These are phyloP conservation scores for Sanguinoderma infundibulare DNA, from an alignment of 1,284 basidiomycete genomes.

Conservation along the genomic window DNA sequence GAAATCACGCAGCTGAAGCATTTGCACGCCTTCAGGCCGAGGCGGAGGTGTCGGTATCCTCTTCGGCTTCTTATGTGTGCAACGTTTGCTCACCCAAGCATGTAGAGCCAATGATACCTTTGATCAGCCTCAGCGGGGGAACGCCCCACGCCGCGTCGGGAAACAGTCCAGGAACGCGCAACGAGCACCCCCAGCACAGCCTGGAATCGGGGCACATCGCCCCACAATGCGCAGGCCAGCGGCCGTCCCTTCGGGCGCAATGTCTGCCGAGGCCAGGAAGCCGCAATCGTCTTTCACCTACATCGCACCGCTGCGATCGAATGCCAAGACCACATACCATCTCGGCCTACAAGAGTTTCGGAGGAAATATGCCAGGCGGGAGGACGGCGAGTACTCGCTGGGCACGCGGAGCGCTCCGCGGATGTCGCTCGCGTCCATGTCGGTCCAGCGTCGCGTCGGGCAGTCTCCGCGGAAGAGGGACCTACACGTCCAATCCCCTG, in stretches of 20 bases:
- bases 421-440: conserved; percentile 18
- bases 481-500: not conserved
- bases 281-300: conserved; percentile 21
- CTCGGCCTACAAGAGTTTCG: conserved; percentile 6
- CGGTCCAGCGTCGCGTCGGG: conserved; percentile 19
- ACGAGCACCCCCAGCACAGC: not conserved
- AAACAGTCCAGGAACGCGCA: not conserved
- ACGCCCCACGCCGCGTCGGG: not conserved
- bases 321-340: conserved; percentile 7
- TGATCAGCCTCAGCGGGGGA: not conserved
- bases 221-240: conserved; percentile 1
- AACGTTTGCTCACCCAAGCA: not conserved
- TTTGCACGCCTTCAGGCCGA: conserved; percentile 1
- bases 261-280: not conserved
- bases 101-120: not conserved
- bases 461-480: conserved; percentile 12
- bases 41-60: not conserved
- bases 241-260: not conserved
- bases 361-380: not conserved
- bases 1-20: not conserved
- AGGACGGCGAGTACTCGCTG: not conserved
- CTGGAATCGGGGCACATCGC: not conserved
- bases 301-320: conserved; percentile 16
- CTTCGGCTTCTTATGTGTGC: not conserved
- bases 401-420: conserved; percentile 9